Conservation (phyloP, 352 stramenopile species). For the Pythium volutum region DNA sequence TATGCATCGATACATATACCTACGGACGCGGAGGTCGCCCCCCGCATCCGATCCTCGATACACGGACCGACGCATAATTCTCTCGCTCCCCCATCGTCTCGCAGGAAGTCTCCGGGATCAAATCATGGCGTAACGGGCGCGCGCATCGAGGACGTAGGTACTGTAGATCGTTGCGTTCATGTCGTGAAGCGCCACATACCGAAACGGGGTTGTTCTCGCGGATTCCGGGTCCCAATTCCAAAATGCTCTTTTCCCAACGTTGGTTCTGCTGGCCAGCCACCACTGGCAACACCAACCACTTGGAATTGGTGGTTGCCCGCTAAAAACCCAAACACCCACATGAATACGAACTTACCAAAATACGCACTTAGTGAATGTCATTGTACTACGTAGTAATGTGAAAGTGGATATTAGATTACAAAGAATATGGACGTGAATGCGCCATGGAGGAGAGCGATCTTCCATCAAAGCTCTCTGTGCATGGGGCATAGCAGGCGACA, state of each 20-base stretch:
- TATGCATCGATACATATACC: constrained; percentile 82
- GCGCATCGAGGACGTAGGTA: constrained; percentile 23
- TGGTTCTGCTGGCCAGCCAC: background rate
- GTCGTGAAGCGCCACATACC: constrained; percentile 50
- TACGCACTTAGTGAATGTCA: constrained; percentile 7
- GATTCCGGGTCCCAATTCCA: constrained; percentile 80
- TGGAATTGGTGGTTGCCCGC: constrained; percentile 14
- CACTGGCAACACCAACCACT: constrained; percentile 12
- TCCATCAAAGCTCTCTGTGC: no score
- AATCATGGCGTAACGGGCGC: background rate
- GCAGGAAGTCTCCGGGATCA: constrained; percentile 5
- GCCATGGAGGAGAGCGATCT: no score
- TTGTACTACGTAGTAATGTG: background rate
- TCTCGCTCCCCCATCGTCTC: constrained; percentile 17
- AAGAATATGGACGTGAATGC: no score
- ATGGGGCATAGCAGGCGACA: background rate
- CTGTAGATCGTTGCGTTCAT: constrained; percentile 2
- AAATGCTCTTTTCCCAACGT: constrained; percentile 40
- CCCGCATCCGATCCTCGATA: constrained; percentile 86
- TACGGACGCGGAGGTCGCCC: constrained; percentile 56
- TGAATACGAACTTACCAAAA: constrained; percentile 1
- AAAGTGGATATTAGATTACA: constrained; percentile 9
- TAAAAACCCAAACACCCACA: constrained; percentile 21
- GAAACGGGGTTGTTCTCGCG: constrained; percentile 35
- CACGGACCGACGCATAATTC: constrained; percentile 34